A percentile compares a stretch with the other conserved stretches of the same genome.
Conservation (phyloP, 1,139 yeast species). For the Pichia sp. region DNA sequence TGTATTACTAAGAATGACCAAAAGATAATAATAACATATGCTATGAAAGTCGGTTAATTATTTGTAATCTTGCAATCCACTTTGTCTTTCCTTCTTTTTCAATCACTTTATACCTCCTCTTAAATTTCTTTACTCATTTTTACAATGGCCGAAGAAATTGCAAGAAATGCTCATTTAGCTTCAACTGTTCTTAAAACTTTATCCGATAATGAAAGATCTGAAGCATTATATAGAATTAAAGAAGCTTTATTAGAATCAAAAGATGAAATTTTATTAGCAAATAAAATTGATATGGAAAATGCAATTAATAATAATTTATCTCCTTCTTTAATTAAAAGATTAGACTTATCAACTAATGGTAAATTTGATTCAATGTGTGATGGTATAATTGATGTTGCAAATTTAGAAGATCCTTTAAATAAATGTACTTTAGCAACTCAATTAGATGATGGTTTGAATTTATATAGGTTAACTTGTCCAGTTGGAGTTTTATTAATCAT, state of each 20-base stretch:
- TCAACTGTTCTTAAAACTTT: slow-evolving; percentile 76
- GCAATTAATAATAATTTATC: slow-evolving; percentile 59
- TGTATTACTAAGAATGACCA: no score
- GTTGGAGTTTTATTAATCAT: slow-evolving; percentile 90
- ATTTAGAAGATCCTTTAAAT: slow-evolving; percentile 85
- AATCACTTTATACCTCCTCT: no score
- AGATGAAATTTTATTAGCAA: slow-evolving; percentile 61
- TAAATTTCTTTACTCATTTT: no score
- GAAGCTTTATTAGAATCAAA: slow-evolving; percentile 56
- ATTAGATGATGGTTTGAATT: slow-evolving; percentile 78
- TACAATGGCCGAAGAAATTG: slow-evolving; percentile 61
- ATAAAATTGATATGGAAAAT: slow-evolving; percentile 62
- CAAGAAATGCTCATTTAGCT: slow-evolving; percentile 70
- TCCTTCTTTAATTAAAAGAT: slow-evolving; percentile 67
- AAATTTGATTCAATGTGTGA: slow-evolving; percentile 92
- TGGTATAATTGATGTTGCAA: slow-evolving; percentile 88
- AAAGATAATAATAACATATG: no score
- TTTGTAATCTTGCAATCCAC: no score
- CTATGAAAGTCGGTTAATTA: no score
- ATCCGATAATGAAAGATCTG: slow-evolving; percentile 63
- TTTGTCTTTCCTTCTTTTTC: no score
- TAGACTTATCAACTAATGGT: slow-evolving; percentile 74
- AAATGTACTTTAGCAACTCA: slow-evolving; percentile 73
- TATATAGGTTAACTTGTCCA: slow-evolving; percentile 83
- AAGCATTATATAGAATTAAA: slow-evolving; percentile 65